Percentiles rank a stretch among this genome's conserved stretches.
These are phyloP conservation scores for Suillus americanus DNA, from an alignment of 768 basidiomycete species.

Conservation along the genomic window DNA sequence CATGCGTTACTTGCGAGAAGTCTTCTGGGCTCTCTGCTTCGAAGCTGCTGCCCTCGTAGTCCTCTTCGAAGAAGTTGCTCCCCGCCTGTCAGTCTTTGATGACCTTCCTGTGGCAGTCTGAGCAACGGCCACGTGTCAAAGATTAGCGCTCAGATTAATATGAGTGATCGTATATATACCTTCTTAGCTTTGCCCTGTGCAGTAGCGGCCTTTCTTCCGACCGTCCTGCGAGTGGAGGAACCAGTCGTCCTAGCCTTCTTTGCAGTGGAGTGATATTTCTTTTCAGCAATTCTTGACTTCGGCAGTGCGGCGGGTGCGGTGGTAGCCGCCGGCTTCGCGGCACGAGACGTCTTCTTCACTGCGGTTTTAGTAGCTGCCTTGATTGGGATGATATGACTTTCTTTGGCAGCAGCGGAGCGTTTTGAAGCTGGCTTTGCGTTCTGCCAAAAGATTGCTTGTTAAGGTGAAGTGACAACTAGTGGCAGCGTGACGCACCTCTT, in stretches of 20 bases:
- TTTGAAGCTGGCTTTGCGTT: constrained; percentile 14
- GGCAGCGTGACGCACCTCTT: constrained; percentile 12
- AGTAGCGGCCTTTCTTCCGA: constrained; percentile 8
- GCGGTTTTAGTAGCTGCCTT: constrained; percentile 3
- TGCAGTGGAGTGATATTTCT: constrained; percentile 24
- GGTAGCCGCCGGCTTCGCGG: not conserved
- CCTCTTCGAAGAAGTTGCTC: not conserved
- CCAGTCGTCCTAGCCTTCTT: constrained; percentile 22
- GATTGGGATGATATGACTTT: not conserved
- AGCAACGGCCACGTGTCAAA: not conserved
- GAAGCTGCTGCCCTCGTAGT: constrained; percentile 1
- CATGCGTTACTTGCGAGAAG: constrained; percentile 5
- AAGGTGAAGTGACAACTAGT: not conserved
- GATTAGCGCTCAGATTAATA: not conserved
- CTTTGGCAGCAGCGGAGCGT: constrained; percentile 1
- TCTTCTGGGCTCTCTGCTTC: not conserved
- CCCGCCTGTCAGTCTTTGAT: not conserved
- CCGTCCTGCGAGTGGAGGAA: constrained; percentile 10
- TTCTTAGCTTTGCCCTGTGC: constrained; percentile 8
- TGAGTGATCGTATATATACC: constrained; percentile 6
- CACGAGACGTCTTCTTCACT: constrained; percentile 5
- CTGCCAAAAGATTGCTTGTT: constrained; percentile 3
- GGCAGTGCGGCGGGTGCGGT: not conserved
- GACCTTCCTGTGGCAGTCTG: not conserved
- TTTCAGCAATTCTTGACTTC: constrained; percentile 10